A percentile compares a stretch with the other conserved stretches of the same genome.
Conservation (phyloP, 352 stramenopile genomes). For the Phytophthora capsici region DNA sequence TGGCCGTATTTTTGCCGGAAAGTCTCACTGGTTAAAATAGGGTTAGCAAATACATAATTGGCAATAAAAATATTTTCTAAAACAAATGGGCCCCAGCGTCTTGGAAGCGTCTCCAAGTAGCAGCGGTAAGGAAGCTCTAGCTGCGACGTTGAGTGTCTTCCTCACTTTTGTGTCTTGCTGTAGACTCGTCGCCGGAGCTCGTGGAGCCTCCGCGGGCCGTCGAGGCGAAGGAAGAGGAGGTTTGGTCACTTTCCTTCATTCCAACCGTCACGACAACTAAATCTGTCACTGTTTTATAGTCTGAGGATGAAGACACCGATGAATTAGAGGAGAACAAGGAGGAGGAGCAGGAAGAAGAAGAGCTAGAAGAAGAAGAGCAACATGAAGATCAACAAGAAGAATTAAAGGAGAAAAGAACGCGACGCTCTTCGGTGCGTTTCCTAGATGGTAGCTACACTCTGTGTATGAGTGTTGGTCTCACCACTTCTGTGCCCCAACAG, state of each 20-base stretch:
- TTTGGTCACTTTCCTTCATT: neutral
- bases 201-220: slow-evolving; percentile 18
- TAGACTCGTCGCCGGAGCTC: slow-evolving; percentile 38
- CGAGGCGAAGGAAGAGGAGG: slow-evolving; percentile 28
- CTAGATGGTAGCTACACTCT: neutral
- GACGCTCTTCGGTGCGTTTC: slow-evolving; percentile 22
- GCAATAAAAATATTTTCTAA: too few relatives aligned
- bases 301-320: slow-evolving; percentile 31
- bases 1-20: too few relatives aligned
- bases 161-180: slow-evolving; percentile 6
- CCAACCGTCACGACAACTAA: neutral
- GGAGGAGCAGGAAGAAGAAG: slow-evolving; percentile 23
- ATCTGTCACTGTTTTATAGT: slow-evolving; percentile 6
- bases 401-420: neutral
- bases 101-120: slow-evolving; percentile 35
- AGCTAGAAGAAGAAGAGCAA: neutral
- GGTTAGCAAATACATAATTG: too few relatives aligned
- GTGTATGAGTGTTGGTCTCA: neutral
- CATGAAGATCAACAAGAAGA: neutral
- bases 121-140: slow-evolving; percentile 24
- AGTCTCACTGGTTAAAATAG: too few relatives aligned
- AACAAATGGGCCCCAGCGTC: slow-evolving; percentile 32
- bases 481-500: slow-evolving; percentile 6
- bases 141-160: too few relatives aligned
- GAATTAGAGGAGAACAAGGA: slow-evolving; percentile 33